Base-by-base conservation (phyloP, 176 grass and related monocot genomes). In the Calamus simplicifolius region DNA sequence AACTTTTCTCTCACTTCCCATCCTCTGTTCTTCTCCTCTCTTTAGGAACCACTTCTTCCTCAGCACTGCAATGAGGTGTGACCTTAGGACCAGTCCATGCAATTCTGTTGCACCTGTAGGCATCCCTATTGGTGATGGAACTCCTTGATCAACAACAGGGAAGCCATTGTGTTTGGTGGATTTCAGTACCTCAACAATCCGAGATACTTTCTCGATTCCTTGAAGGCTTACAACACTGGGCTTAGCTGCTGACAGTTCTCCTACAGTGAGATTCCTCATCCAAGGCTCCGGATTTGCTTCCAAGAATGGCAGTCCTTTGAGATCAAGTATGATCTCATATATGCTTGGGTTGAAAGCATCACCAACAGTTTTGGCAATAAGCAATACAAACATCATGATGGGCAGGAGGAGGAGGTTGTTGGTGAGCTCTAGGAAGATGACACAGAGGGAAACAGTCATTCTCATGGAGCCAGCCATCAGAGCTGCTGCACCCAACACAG, bases 261-360 rank as follows among this genome's bases (percentile, higher is more conserved):
- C 84, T 13, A 97, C 93, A 10, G 81, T 67, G 55, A 97, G 38
- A 69, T 91, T 85, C 78, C 86, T 91, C 93, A 97, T 97, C 93
- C 93, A 97, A 0, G 86, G 78, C 64, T 96, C 92, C 0, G 86
- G 83, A 70, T 82, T 81, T 13, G 87, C 61, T 0, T 97, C 92
- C 2, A 97, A 72, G 81, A 97, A 97, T 0, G 92, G 92, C 3
- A 97, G 52, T 2, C 87, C 81, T 65, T 91, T 97, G 72, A 97
- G 87, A 15, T 97, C 84, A 16, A 97, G 87, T 69, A 97, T 97
- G 76, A 97, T 97, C 82, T 91, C 92, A 71, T 97, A 97, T 63
- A 97, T 97, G 71, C 87, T 91, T 8, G 86, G 92, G 78, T 97
- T 97, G 59, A 97, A 82, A 0, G 73, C 84, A 25, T 97, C 87